Evolutionary conservation across 805 yeast species (phyloP), one percentile per base, ranked within the genome.

Genomic region (Saccharomycopsis guyanensis): DNA sequence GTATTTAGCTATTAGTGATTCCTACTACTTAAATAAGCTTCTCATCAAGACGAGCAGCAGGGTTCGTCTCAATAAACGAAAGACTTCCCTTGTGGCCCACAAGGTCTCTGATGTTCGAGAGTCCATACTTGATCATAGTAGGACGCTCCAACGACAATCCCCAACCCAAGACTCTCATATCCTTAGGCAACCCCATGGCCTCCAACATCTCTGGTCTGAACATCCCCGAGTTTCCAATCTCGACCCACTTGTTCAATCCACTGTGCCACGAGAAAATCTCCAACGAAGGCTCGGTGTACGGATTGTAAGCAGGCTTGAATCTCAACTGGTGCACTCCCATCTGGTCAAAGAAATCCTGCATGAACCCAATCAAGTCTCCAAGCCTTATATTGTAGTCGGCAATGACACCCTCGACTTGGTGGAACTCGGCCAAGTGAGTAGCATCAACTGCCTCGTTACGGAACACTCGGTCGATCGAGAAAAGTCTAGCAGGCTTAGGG

Each of bases 361-460:
- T 89, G 78, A 93, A 93, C 31, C 96, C 96, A 65, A 93, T 93
- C 67, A 93, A 75, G 63, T 91, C 96, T 53, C 98, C 98, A 58
- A 93, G 72, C 4, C 98, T 89, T 57, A 93, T 71, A 65, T 88
- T 82, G 68, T 87, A 91, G 64, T 95, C 98, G 27, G 97, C 98
- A 61, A 93, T 74, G 45, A 93, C 98, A 72, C 99, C 99, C 71
- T 93, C 99, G 53, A 93, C 95, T 71, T 93, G 99, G 69, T 93
- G 97, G 75, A 93, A 93, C 71, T 93, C 99, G 34, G 98, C 98
- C 68, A 93, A 78, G 66, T 93, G 99, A 15, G 99, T 93, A 44
- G 97, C 97, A 65, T 93, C 99, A 43, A 93, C 99, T 24, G 99
- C 97, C 72, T 93, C 99, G 65, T 93, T 93, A 72, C 99, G 86